Conservation (phyloP, 257 asterid genomes). For the Cynanchum wilfordii region DNA sequence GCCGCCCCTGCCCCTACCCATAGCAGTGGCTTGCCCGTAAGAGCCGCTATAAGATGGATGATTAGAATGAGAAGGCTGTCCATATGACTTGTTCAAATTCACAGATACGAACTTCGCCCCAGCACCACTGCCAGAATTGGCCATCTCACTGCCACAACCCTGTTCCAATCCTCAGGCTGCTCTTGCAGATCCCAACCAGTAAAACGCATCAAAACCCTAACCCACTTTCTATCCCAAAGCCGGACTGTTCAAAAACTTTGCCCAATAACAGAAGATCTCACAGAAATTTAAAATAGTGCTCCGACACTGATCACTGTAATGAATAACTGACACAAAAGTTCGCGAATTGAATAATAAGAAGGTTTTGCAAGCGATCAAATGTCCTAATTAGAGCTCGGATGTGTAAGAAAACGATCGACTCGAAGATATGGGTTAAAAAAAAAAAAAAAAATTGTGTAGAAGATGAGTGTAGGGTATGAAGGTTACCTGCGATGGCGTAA, state of each 20-base stretch:
- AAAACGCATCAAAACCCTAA: slow-evolving; percentile 72
- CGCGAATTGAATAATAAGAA: slow-evolving; percentile 17
- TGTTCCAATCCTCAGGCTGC: slow-evolving; percentile 24
- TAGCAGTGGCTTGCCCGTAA: slow-evolving; percentile 46
- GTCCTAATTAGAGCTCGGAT: slow-evolving; percentile 13
- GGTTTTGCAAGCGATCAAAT: background rate
- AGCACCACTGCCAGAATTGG: slow-evolving; percentile 62
- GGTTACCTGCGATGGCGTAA: slow-evolving; percentile 51
- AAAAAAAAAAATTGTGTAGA: background rate
- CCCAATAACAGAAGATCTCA: slow-evolving; percentile 36
- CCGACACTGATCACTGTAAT: background rate
- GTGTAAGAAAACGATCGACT: slow-evolving; percentile 13
- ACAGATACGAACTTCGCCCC: slow-evolving; percentile 73
- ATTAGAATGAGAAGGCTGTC: slow-evolving; percentile 56
- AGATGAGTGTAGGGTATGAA: slow-evolving; percentile 17
- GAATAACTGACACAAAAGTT: slow-evolving; percentile 10
- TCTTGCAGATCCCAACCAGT: slow-evolving; percentile 34
- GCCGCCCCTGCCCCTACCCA: slow-evolving; percentile 51
- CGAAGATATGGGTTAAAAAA: background rate
- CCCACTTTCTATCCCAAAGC: slow-evolving; percentile 25
- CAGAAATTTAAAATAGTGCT: background rate
- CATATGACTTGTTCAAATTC: slow-evolving; percentile 85
- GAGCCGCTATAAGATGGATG: slow-evolving; percentile 48
- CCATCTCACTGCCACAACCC: slow-evolving; percentile 57
- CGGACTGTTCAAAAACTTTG: slow-evolving; percentile 27